Evolutionary conservation across 345 rosid species (phyloP), one percentile per base, ranked within the genome.

Genomic region (Gossypium raimondii): DNA sequence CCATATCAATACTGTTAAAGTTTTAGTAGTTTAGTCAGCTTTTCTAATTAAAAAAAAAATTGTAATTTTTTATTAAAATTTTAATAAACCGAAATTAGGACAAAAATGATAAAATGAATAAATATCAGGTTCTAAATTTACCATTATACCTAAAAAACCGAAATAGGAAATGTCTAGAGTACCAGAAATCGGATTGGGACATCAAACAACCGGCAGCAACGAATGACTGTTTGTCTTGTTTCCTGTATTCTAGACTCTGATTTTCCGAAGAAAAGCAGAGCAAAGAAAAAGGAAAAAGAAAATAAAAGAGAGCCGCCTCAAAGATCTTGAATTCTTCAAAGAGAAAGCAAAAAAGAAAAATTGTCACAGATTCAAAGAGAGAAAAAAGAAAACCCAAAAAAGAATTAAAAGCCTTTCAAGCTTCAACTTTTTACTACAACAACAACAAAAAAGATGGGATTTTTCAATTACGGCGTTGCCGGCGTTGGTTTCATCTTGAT

Each of bases 401-500:
- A 29, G 43, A 34, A 7, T 4, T 34, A 4, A 7, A 13, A 7
- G n/a, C 45, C 67, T 34, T 34, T 62, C 20, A 29, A 25, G 17
- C 27, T 59, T 14, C 66, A 61, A 62, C 59, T 27, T 70, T 51
- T 45, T 52, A 52, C 47, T 29, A 34, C 7, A 4, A 34, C 7
- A 34, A 34, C 7, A 52, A 52, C 5, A 52, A 10, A 1, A 64
- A 43, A 18, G 17, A 91, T 91, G 97, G 92, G 90, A 2, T 58
- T 91, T 56, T 64, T 86, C 67, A 48, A 85, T 9, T 77, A 82
- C 79, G 84, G 85, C 76, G 69, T 84, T 45, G 84, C 92, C 22
- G 93, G 88, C 67, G 88, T 88, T n/a, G 91, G 89, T 0, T 88
- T 87, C 78, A 77, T 89, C 14, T 76, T 90, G 53, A 87, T 88